phyloP scores from a whole-genome alignment of 2,329 filamentous ascomycete species.

The Penicillium sp. region DNA sequence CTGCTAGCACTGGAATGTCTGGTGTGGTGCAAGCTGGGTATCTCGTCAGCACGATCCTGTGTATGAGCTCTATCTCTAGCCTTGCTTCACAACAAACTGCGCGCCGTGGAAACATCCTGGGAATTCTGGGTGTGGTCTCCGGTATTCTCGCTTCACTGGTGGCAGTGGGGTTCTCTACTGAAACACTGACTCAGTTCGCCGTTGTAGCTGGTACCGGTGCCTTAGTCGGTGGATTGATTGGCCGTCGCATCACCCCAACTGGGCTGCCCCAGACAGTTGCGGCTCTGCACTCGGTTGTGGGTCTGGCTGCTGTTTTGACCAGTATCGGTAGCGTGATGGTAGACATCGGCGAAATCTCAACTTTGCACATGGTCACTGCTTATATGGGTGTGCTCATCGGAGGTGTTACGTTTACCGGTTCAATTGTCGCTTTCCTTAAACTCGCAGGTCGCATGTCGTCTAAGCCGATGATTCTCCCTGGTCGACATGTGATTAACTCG shows the following conservation, averaged over 20 bases:
- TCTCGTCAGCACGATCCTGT: slow-evolving; percentile 78
- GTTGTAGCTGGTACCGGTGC: slow-evolving; percentile 70
- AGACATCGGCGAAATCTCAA: slow-evolving; percentile 68
- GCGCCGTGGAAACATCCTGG: slow-evolving; percentile 79
- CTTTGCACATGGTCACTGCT: slow-evolving; percentile 78
- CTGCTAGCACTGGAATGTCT: slow-evolving; percentile 76
- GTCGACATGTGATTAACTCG: slow-evolving; percentile 72
- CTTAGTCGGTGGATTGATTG: slow-evolving; percentile 70
- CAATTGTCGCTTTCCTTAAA: slow-evolving; percentile 85
- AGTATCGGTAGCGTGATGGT: slow-evolving; percentile 84
- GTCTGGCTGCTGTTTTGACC: slow-evolving; percentile 82
- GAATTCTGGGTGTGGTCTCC: slow-evolving; percentile 79
- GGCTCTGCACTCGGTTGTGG: slow-evolving; percentile 85
- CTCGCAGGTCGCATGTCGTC: slow-evolving; percentile 81
- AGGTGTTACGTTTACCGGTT: slow-evolving; percentile 88
- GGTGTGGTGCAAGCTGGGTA: slow-evolving; percentile 87
- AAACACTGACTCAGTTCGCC: slow-evolving; percentile 78
- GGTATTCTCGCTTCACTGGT: slow-evolving; percentile 80
- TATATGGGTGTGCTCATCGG: slow-evolving; percentile 84
- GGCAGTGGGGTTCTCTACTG: slow-evolving; percentile 76
- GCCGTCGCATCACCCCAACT: slow-evolving; percentile 82
- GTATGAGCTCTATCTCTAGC: slow-evolving; percentile 79
- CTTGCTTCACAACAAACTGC: slow-evolving; percentile 81
- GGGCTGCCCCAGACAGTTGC: slow-evolving; percentile 87
- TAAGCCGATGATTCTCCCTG: slow-evolving; percentile 68